Evolutionary conservation across 768 basidiomycete species (phyloP).

Genomic region (Suillus weaverae): DNA sequence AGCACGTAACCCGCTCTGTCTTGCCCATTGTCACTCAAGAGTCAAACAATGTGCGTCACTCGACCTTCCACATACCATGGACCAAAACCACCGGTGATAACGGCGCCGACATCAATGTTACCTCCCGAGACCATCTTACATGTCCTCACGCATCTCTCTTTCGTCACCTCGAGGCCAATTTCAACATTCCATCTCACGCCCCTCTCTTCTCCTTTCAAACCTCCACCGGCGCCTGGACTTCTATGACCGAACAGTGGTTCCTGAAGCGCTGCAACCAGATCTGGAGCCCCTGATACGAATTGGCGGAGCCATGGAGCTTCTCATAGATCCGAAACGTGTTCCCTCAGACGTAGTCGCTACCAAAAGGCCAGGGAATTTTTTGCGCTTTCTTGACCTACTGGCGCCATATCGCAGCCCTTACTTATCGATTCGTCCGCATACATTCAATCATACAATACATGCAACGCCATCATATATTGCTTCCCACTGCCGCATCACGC

Average conservation of each 20-base stretch:
- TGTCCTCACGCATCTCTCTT: slow-evolving; percentile 22
- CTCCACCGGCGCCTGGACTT: not conserved
- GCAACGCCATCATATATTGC: not conserved
- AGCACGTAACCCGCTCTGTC: not conserved
- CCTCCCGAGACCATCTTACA: slow-evolving; percentile 14
- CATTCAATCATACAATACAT: not conserved
- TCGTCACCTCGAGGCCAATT: slow-evolving; percentile 22
- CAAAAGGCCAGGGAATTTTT: not conserved
- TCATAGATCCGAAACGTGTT: not conserved
- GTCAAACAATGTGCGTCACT: slow-evolving; percentile 4
- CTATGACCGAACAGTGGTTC: slow-evolving; percentile 3
- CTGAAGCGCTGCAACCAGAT: slow-evolving; percentile 1
- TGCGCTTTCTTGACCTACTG: not conserved
- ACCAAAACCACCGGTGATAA: slow-evolving; percentile 31
- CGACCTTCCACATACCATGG: slow-evolving; percentile 35
- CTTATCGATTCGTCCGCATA: not conserved
- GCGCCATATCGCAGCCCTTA: not conserved
- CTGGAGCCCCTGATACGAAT: not conserved
- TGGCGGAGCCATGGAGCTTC: not conserved
- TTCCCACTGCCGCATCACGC: not conserved
- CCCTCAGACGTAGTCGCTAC: not conserved
- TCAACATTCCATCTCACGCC: slow-evolving; percentile 14
- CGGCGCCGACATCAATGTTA: slow-evolving; percentile 32
- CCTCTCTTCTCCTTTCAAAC: slow-evolving; percentile 9
- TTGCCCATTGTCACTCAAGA: not conserved